These are phyloP conservation scores for Athelia psychrophila DNA, from an alignment of 1,284 basidiomycete species.

Conservation along the genomic window DNA sequence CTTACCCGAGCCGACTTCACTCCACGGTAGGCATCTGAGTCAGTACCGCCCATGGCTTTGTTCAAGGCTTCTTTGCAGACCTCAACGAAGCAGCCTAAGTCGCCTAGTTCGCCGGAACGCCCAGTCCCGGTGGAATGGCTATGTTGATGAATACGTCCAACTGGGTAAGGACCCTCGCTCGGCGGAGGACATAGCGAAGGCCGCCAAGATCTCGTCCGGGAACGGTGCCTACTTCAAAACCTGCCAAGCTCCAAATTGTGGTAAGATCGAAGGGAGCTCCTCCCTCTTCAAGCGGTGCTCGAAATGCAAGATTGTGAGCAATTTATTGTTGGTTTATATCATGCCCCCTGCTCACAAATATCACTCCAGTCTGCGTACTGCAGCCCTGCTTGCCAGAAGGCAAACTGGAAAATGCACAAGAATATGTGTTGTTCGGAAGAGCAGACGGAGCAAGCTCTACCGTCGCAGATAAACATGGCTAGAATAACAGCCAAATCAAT, in stretches of 20 bases:
- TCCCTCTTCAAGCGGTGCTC: neutral
- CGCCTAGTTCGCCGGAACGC: neutral
- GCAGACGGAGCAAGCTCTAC: neutral
- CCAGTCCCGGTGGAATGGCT: neutral
- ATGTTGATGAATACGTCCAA: neutral
- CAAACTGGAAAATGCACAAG: neutral
- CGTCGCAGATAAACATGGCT: too few relatives aligned
- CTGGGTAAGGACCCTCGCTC: neutral
- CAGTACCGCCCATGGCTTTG: neutral
- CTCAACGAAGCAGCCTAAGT: conserved; percentile 3
- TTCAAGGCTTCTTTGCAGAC: conserved; percentile 1
- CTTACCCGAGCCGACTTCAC: conserved; percentile 5
- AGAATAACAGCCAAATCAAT: too few relatives aligned
- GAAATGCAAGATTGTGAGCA: neutral
- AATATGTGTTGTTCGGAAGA: neutral
- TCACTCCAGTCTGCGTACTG: neutral
- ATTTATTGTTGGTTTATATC: neutral
- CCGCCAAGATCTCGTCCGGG: neutral
- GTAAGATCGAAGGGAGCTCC: neutral
- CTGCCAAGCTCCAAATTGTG: neutral
- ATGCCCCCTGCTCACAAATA: neutral
- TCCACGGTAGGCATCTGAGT: conserved; percentile 7
- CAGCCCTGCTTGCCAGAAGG: neutral
- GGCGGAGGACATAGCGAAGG: neutral
- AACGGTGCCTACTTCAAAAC: neutral